Evolutionary conservation across 2,329 filamentous ascomycete species (phyloP).

Genomic region (Colletotrichum sp.): DNA sequence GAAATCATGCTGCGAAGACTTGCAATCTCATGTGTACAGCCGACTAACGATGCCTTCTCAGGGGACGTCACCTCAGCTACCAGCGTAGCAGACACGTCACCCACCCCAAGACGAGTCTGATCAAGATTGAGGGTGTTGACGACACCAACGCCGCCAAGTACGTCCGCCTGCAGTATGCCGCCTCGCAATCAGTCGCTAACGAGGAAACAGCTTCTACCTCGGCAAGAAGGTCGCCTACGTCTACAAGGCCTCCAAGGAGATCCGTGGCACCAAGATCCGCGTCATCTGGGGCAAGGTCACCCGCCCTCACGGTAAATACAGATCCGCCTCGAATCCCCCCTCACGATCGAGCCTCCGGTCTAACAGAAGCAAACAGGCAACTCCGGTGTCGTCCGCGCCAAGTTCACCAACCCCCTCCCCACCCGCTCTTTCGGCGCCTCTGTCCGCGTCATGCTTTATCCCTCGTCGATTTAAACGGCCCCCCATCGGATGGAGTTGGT

Average conservation of each 20-base stretch:
- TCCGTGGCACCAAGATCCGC: conserved; percentile 97
- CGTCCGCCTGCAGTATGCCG: conserved; percentile 34
- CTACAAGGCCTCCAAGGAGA: conserved; percentile 93
- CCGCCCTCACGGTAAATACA: conserved; percentile 81
- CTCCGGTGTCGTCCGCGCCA: conserved; percentile 96
- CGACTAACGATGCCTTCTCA: conserved; percentile 36
- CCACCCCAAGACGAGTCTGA: conserved; percentile 88
- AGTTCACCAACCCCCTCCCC: conserved; percentile 96
- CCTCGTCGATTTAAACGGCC: conserved; percentile 86
- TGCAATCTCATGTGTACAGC: neutral
- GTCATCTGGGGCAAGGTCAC: conserved; percentile 99
- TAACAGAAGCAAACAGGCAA: conserved; percentile 65
- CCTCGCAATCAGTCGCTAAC: conserved; percentile 24
- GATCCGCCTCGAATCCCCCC: neutral
- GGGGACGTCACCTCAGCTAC: conserved; percentile 98
- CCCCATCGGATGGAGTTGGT: conserved; percentile 62
- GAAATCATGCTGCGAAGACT: neutral
- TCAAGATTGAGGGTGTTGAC: conserved; percentile 99
- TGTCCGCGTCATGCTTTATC: conserved; percentile 97
- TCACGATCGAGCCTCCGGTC: neutral
- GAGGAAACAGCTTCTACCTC: conserved; percentile 77
- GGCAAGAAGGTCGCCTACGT: conserved; percentile 99
- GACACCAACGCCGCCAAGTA: conserved; percentile 87
- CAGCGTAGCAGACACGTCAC: conserved; percentile 92
- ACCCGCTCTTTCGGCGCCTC: conserved; percentile 96